Evolutionary conservation across 371 early-diverging fungal genomes (phyloP), one percentile per base, ranked within the genome.

Genomic region (Conidiobolus incongruus): DNA sequence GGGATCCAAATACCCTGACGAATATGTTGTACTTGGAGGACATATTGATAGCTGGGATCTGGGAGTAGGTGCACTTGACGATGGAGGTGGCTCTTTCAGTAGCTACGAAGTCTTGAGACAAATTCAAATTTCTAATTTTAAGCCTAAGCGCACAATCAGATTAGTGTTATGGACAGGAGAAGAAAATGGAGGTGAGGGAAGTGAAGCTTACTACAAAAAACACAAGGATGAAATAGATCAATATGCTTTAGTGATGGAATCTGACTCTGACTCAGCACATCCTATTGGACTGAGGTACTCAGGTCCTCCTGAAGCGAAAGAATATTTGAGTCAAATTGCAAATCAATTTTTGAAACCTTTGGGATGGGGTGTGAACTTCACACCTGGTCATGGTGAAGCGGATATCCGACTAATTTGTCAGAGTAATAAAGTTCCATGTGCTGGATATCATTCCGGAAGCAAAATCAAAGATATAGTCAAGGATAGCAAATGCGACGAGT

Each of bases 1-100:
- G 43, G 71, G 71, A 33, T 42, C 55, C 6, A 64, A 63, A 40
- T 40, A 31, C 0, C 61, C 66, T 6, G 58, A 70, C 17, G 65
- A 69, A 36, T 51, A 68, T 1, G 58, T 70, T 11, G 55, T 66
- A n/a, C 38, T 70, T 24, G 61, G 70, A 45, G 71, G 71, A 4
- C 70, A 68, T 47, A 62, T 70, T 50, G 69, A 69, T 46, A 63
- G 63, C 32, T 70, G 70, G 69, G 71, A 70, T 36, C 56, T 65
- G 8, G 71, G 71, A 5, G 58, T 56, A 8, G 69, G 70, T 1
- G 68, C 66, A 0, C 52, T 60, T 28, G 69, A 69, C 32, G 55
- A 70, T 48, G 71, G 64, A 19, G 65, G 59, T 3, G 71, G 68
- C 15, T 57, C 60, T 36, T 69, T 69, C 26, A 47, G 61, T 40